Base-by-base conservation (phyloP, 352 stramenopile genomes). In the Elongisporangium undulatum region DNA sequence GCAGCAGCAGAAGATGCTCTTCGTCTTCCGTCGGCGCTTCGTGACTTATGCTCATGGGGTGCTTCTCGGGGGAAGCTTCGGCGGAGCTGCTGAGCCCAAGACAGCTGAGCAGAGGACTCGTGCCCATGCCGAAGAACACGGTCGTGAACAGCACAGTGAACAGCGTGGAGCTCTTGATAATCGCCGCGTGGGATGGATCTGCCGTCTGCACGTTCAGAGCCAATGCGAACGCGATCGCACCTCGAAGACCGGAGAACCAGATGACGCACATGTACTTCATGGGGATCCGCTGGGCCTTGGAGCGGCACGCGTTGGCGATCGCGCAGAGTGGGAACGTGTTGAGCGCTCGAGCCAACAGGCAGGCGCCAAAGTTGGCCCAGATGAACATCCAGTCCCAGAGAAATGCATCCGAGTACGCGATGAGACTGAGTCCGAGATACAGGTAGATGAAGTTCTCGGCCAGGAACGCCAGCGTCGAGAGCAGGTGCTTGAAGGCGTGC, bases 241-340 rank as follows among this genome's bases (percentile, higher is more conserved):
- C 95, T 34, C 95, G 85, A 19, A 98, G 65, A 16, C 95, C 95
- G 1, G 90, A 87, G 61, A 98, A 98, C 89, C 90, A 98, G 49
- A 98, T 92, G 21, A 94, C 85, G 13, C 88, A 29, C 77, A 90
- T 90, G 61, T 90, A 88, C 21, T 41, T 74, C 39, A 80, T 68
- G 0, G 81, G 74, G 55, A 92, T 92, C 22, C 59, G 64, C 13
- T 68, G 56, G 17, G 61, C 34, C 12, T 66, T 54, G 0, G 63
- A 70, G 3, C 82, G 77, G 8, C 64, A 74, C 2, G 56, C 26
- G 52, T 93, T 93, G 20, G 83, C 77, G 8, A 87, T 38, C 1
- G 56, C 54, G 29, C 83, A 93, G n/a, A 93, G 55, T 19, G 83
- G 81, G 56, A 93, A 93, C 17, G 82, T 90, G 61, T 89, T 91